Percentiles rank a stretch among this genome's conserved stretches.
Conservation (phyloP, 2,329 filamentous ascomycete species). For the Basipetospora chlamydospora region DNA sequence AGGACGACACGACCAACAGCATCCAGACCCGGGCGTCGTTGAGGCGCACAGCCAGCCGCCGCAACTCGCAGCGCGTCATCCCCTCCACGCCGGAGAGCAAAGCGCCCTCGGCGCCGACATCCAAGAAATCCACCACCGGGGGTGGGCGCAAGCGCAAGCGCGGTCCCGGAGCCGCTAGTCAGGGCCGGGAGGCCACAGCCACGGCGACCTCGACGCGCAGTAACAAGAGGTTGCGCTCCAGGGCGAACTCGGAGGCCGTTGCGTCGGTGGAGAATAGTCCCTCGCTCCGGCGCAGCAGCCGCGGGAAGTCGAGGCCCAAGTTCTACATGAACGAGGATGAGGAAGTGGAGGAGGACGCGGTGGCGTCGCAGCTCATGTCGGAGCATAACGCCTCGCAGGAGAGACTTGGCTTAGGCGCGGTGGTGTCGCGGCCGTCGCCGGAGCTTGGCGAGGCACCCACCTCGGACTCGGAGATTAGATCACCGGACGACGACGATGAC, state of each 20-base stretch:
- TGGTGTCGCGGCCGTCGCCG: slow-evolving; percentile 3
- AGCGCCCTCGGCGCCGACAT: not conserved
- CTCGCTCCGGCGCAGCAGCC: slow-evolving; percentile 1
- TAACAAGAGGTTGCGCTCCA: slow-evolving; percentile 13
- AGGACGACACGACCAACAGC: no score
- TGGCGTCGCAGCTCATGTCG: slow-evolving; percentile 24
- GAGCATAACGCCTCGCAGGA: slow-evolving; percentile 24
- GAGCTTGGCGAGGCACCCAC: not conserved
- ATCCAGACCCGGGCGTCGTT: no score
- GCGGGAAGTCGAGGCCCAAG: not conserved
- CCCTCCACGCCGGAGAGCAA: slow-evolving; percentile 1
- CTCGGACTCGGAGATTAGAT: not conserved
- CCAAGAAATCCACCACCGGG: not conserved
- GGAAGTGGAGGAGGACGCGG: slow-evolving; percentile 12
- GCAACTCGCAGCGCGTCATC: slow-evolving; percentile 1
- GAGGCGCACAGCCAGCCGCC: no score
- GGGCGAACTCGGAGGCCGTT: not conserved
- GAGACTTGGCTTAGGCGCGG: no score
- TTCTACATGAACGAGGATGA: no score
- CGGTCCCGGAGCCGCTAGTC: not conserved
- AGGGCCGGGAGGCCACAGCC: slow-evolving; percentile 11
- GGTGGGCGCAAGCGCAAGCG: slow-evolving; percentile 5
- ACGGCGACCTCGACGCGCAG: no score
- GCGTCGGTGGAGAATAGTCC: slow-evolving; percentile 2
- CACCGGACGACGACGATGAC: not conserved